Evolutionary conservation across 495 filamentous ascomycete genomes (phyloP).

Genomic region (Thozetella sp.): DNA sequence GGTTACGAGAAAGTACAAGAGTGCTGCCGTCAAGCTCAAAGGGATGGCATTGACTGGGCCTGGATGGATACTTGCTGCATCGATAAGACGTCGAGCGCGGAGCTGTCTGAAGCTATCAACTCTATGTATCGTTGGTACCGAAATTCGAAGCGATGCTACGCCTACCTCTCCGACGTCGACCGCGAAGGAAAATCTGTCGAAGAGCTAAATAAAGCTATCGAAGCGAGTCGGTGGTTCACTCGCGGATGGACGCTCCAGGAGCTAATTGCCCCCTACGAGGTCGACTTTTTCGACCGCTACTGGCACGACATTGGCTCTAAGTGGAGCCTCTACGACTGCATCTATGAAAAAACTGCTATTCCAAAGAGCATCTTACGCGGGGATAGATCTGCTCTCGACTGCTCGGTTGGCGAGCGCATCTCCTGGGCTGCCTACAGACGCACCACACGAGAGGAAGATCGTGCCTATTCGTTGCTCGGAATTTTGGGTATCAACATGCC

Average conservation of each 20-base stretch:
- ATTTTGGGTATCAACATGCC: conserved; percentile 43
- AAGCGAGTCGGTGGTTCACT: conserved; percentile 30
- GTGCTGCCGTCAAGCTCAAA: not conserved
- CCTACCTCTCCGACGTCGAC: conserved; percentile 10
- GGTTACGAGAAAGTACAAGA: not conserved
- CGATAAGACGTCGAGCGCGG: conserved; percentile 35
- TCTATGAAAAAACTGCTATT: not conserved
- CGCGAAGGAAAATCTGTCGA: not conserved
- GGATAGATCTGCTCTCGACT: conserved; percentile 2
- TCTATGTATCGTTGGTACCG: conserved; percentile 27
- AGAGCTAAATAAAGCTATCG: conserved; percentile 6
- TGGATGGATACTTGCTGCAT: conserved; percentile 17
- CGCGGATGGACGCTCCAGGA: conserved; percentile 36
- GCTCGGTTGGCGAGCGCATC: conserved; percentile 17
- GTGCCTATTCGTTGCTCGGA: conserved; percentile 39
- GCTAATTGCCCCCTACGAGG: conserved; percentile 21
- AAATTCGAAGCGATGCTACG: conserved; percentile 18
- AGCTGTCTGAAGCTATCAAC: conserved; percentile 39
- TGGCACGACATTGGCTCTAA: conserved; percentile 19
- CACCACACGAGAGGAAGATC: conserved; percentile 32
- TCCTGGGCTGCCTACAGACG: conserved; percentile 29
- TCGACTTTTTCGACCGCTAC: conserved; percentile 16
- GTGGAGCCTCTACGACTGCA: not conserved
- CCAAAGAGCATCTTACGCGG: not conserved
- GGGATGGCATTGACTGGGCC: not conserved